Percentiles rank a stretch among this genome's conserved stretches.
Evolutionary conservation across 345 rosid species (phyloP).

Genomic region (Eucalyptus virginea): DNA sequence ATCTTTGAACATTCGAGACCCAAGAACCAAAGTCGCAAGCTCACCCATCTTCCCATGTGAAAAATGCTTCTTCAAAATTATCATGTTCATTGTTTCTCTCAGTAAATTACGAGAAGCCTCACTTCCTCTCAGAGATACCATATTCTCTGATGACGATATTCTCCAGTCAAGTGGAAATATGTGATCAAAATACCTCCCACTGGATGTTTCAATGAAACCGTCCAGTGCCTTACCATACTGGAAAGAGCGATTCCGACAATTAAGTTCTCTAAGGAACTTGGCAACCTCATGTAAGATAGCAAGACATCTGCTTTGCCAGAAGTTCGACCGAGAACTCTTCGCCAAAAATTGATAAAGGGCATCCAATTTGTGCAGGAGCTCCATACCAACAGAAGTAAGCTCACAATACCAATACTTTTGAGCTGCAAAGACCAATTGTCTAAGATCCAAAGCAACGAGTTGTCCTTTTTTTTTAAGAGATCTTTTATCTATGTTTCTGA

Average conservation of each 20-base stretch:
- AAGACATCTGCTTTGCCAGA: conserved; percentile 4
- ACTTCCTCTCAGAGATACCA: conserved; percentile 17
- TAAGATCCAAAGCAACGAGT: background rate
- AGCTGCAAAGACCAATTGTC: conserved; percentile 16
- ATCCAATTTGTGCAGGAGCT: conserved; percentile 18
- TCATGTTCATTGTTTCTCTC: background rate
- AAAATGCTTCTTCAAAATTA: background rate
- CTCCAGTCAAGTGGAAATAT: conserved; percentile 25
- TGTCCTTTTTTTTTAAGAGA: background rate
- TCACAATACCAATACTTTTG: conserved; percentile 17
- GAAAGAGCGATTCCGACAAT: background rate
- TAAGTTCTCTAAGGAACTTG: conserved; percentile 10
- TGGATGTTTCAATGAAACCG: background rate
- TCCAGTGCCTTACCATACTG: background rate
- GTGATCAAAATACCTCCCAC: background rate
- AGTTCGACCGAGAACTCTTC: conserved; percentile 1
- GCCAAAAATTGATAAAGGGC: background rate
- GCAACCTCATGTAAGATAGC: conserved; percentile 12
- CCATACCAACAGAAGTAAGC: conserved; percentile 18
- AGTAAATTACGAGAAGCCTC: conserved; percentile 6
- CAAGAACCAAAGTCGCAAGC: conserved; percentile 21
- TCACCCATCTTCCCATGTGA: conserved; percentile 28
- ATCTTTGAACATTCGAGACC: conserved; percentile 5
- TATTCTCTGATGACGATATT: conserved; percentile 2
- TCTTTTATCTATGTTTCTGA: background rate